Percentiles rank a stretch among this genome's conserved stretches.
Conservation (phyloP, 495 filamentous ascomycete species). For the Talaromyces thailandensis region DNA sequence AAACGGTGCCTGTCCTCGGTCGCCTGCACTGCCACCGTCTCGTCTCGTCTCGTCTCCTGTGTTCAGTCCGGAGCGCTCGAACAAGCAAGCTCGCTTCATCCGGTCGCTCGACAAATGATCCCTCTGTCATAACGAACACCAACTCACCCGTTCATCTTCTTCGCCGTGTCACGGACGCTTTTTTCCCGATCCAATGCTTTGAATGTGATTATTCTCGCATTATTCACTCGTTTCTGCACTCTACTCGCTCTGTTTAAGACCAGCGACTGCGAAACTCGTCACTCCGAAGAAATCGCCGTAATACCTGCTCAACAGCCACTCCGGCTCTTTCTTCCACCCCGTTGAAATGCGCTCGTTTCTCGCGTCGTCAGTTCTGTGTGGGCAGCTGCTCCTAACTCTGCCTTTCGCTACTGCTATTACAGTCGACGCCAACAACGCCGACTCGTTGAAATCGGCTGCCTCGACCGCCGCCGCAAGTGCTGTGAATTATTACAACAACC, state of each 20-base stretch:
- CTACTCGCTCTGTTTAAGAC: neutral
- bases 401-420: constrained; percentile 20
- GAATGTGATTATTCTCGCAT: neutral
- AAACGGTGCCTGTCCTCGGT: neutral
- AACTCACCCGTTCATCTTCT: neutral
- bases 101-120: neutral
- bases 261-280: too few species aligned
- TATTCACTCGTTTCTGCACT: neutral
- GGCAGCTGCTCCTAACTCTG: constrained; percentile 16
- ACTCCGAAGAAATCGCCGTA: neutral
- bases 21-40: neutral
- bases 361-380: constrained; percentile 13
- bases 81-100: neutral
- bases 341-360: neutral
- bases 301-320: neutral
- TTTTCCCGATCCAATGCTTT: neutral
- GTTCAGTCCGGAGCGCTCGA: neutral
- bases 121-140: neutral
- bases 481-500: constrained; percentile 56
- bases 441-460: constrained; percentile 52
- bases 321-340: neutral
- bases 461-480: constrained; percentile 54
- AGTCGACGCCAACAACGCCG: constrained; percentile 27
- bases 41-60: neutral
- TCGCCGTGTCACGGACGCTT: neutral